Evolutionary conservation across 2,329 filamentous ascomycete species (phyloP).

Genomic region (Elsinoe necatrix): DNA sequence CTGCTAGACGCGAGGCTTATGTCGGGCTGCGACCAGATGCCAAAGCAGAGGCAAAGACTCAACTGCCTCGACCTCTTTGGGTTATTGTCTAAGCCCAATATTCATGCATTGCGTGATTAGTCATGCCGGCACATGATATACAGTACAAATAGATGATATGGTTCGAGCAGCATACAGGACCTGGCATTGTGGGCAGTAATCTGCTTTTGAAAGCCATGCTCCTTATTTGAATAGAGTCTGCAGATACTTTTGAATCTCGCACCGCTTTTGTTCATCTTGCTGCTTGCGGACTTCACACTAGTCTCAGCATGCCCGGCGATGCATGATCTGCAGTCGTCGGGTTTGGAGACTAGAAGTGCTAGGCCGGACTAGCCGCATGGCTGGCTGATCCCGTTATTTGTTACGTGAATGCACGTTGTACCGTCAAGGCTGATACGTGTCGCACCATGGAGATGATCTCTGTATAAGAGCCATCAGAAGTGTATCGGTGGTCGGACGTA

Average conservation of each 20-base stretch:
- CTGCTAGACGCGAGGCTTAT: slow-evolving; percentile 70
- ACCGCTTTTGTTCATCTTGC: slow-evolving; percentile 13
- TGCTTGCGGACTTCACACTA: background rate
- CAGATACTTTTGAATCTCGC: slow-evolving; percentile 7
- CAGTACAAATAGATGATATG: slow-evolving; percentile 6
- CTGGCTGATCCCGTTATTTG: background rate
- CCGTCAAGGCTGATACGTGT: background rate
- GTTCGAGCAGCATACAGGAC: slow-evolving; percentile 9
- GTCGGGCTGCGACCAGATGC: slow-evolving; percentile 57
- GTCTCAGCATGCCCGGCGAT: slow-evolving; percentile 10
- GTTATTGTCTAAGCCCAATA: slow-evolving; percentile 36
- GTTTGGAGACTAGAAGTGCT: slow-evolving; percentile 9
- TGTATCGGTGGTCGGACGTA: too few species aligned
- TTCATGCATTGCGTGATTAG: background rate
- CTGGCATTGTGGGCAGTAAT: slow-evolving; percentile 14
- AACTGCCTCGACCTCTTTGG: slow-evolving; percentile 56
- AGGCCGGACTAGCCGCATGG: background rate
- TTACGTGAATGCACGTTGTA: background rate
- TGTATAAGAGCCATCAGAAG: background rate
- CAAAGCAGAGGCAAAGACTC: slow-evolving; percentile 28
- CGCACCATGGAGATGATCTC: background rate
- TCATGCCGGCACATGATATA: background rate
- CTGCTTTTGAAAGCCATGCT: slow-evolving; percentile 16
- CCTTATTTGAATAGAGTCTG: slow-evolving; percentile 13
- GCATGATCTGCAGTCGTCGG: background rate